phyloP scores from a whole-genome alignment of 768 basidiomycete species.

The Tylopilus subfusipes region DNA sequence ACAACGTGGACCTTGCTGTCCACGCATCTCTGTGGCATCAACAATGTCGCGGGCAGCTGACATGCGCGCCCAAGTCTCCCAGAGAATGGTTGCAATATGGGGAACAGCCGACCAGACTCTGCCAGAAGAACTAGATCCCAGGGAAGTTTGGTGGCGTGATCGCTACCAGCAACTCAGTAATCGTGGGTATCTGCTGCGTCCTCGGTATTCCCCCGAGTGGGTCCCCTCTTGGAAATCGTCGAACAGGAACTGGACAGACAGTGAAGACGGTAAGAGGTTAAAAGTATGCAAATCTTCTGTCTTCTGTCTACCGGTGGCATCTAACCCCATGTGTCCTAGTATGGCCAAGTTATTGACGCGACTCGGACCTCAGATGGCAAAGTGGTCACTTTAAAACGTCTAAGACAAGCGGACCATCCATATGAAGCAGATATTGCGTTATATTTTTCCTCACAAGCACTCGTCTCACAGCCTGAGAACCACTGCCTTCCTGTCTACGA shows the following conservation, averaged over 20 bases:
- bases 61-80: not conserved
- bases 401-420: not conserved
- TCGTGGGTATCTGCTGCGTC: not conserved
- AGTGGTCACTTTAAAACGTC: not conserved
- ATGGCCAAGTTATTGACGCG: not conserved
- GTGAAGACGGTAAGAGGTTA: not conserved
- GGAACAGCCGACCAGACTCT: not conserved
- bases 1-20: too few species aligned
- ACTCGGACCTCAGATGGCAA: not conserved
- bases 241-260: not conserved
- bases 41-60: too few species aligned
- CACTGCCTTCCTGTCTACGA: not conserved
- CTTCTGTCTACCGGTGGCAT: not conserved
- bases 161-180: not conserved
- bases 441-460: not conserved
- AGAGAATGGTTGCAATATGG: not conserved
- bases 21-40: too few species aligned
- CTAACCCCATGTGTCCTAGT: not conserved
- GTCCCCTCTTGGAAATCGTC: not conserved
- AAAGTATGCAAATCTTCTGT: not conserved
- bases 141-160: not conserved
- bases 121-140: not conserved
- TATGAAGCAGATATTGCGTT: not conserved
- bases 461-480: not conserved
- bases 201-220: not conserved